Evolutionary conservation across 345 rosid species (phyloP), one percentile per base, ranked within the genome.

Genomic region (Rhodamnia argentea): DNA sequence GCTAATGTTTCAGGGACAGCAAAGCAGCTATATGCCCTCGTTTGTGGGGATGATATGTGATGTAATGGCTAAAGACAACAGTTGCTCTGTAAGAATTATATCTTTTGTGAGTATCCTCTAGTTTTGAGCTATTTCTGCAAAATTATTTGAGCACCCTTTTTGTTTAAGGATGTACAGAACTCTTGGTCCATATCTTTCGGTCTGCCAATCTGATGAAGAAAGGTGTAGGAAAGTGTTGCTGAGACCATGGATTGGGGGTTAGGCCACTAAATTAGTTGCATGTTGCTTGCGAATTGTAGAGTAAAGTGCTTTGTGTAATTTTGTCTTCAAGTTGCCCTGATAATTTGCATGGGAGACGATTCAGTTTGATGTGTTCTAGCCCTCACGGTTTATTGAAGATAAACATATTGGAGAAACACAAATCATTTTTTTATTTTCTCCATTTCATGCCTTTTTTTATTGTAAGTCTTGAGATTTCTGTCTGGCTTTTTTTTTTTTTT

Each of bases 1-100:
- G 85, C 88, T 81, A 89, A 86, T 83, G 87, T 88, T 82, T 91
- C 95, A 86, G 91, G 92, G 93, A 91, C 92, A 50, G 92, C 92
- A 14, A 91, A 88, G 81, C 87, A 90, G 86, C 88, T 91, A 60
- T 82, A 84, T 64, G 64, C 37, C 83, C 87, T 88, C 82, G 86
- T 89, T 85, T 89, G 83, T 44, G 85, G 88, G 83, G 91, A 89
- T 87, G 85, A 88, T 83, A 84, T 86, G 27, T 89, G 87, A 85
- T 88, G 83, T 85, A 70, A 70, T 32, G 78, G 42, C 78, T 37
- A 70, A 70, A 70, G 78, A 18, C 47, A 37, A 70, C 24, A 18
- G 24, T 70, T 70, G 40, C 78, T 70, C 47, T 32, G 13, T 70
- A 70, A 70, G 78, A 62, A 62, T 62, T 62, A 62, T 22, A 10